A percentile compares a stretch with the other conserved stretches of the same genome.
These are phyloP conservation scores for Phytophthora hibernalis DNA, from an alignment of 352 stramenopile genomes.

Conservation along the genomic window DNA sequence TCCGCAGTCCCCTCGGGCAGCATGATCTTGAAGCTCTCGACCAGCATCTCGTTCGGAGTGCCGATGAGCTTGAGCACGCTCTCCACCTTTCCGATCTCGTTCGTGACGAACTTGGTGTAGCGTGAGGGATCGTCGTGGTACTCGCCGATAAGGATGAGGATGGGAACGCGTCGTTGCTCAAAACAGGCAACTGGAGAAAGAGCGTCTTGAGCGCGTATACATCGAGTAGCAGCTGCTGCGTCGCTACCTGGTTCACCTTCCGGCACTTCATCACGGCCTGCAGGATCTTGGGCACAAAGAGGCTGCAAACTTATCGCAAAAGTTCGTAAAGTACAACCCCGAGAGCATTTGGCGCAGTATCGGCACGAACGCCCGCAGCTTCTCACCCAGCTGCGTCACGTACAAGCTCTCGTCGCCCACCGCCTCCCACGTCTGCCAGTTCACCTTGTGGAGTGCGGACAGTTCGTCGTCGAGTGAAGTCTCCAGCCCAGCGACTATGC, in stretches of 20 bases:
- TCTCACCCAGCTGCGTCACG: constrained; percentile 93
- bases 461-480: constrained; percentile 92
- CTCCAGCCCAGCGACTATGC: constrained; percentile 94
- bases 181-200: constrained; percentile 94
- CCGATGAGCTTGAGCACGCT: constrained; percentile 98
- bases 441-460: constrained; percentile 89
- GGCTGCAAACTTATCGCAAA: constrained; percentile 98
- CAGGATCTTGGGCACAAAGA: constrained; percentile 93
- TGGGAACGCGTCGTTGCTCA: constrained; percentile 64
- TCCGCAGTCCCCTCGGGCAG: constrained; percentile 93
- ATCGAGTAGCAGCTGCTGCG: constrained; percentile 99
- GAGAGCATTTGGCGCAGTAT: constrained; percentile 91
- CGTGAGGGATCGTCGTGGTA: constrained; percentile 85
- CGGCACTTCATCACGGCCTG: constrained; percentile 91
- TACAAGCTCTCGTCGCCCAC: constrained; percentile 97
- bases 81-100: constrained; percentile 96
- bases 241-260: constrained; percentile 95
- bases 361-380: constrained; percentile 93
- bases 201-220: constrained; percentile 98
- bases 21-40: constrained; percentile 98
- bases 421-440: constrained; percentile 94
- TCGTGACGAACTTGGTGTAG: constrained; percentile 98
- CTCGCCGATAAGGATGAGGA: constrained; percentile 49
- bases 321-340: constrained; percentile 96
- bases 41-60: constrained; percentile 95